Evolutionary conservation across 805 yeast genomes (phyloP), one percentile per base, ranked within the genome.

Genomic region (Schwanniomyces yamadae): DNA sequence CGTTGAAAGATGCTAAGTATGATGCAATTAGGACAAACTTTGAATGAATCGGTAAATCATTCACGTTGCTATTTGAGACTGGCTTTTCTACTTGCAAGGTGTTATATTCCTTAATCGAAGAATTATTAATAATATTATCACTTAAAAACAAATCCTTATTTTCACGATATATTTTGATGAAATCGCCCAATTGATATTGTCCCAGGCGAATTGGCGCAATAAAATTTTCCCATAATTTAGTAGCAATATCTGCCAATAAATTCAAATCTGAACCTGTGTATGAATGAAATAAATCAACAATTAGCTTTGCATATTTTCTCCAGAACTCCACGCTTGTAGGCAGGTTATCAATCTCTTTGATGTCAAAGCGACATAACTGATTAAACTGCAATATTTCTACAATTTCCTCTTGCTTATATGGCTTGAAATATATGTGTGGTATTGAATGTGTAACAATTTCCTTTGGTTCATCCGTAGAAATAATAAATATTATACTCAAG

Each of bases 21-120:
- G 95, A 81, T 1, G 96, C 87, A 21, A 88, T 73, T 11, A 89
- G 59, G n/a, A 90, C 59, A 51, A 75, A 86, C 51, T 85, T 84
- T 2, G 91, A 74, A 33, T 76, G 71, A 6, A 52, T 54, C 0
- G 90, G 78, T 27, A 85, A 60, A 44, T 80, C 82, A 34, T 69
- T 48, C 11, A 57, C 50, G 13, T 49, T 42, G 7, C 46, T 46
- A 19, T 39, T 37, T 1, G 50, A 44, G n/a, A 49, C 39, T 4
- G 40, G 29, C 9, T 34, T 36, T 33, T 58, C 66, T 6, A 45
- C 52, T 23, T 48, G 45, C 6, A 44, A 44, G 0, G 60, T 54
- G 3, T 37, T 49, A 33, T 49, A 63, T 28, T 55, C 61, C n/a
- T 41, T 31, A 14, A 63, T 54, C 2, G 50, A 36, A 6, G 66